phyloP scores from a whole-genome alignment of 2,329 filamentous ascomycete species.

The Rasamsonia emersonii region DNA sequence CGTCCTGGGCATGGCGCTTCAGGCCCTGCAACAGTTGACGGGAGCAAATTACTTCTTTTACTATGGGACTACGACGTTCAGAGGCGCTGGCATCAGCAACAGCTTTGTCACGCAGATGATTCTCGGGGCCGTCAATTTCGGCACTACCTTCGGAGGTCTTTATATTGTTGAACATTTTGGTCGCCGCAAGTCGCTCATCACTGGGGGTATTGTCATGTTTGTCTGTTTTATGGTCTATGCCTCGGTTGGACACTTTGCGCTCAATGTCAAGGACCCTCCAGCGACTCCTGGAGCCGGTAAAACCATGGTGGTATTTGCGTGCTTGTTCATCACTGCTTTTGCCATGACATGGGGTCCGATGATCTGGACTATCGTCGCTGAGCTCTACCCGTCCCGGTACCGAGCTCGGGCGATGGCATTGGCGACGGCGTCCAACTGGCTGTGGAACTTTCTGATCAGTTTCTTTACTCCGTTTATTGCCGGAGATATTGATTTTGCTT shows the following conservation, averaged over 20 bases:
- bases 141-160: conserved; percentile 56
- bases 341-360: conserved; percentile 61
- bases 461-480: conserved; percentile 77
- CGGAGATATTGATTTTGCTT: conserved; percentile 59
- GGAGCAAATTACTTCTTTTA: conserved; percentile 44
- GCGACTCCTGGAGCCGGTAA: conserved; percentile 45
- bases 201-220: conserved; percentile 60
- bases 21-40: conserved; percentile 37
- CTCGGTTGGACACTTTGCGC: conserved; percentile 42
- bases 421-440: conserved; percentile 67
- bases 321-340: conserved; percentile 63
- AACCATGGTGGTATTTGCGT: conserved; percentile 62
- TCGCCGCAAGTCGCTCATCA: conserved; percentile 57
- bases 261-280: conserved; percentile 28
- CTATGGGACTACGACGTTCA: conserved; percentile 59
- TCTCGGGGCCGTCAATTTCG: conserved; percentile 57
- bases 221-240: conserved; percentile 58
- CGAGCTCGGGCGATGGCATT: conserved; percentile 68
- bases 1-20: conserved; percentile 31
- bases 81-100: conserved; percentile 55
- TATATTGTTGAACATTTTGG: conserved; percentile 61
- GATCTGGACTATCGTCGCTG: conserved; percentile 39
- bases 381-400: conserved; percentile 33
- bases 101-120: conserved; percentile 58
- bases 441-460: conserved; percentile 61